Percentiles rank a stretch among this genome's conserved stretches.
These are phyloP conservation scores for Yamadazyma nakazawae DNA, from an alignment of 805 yeast genomes.

Conservation along the genomic window DNA sequence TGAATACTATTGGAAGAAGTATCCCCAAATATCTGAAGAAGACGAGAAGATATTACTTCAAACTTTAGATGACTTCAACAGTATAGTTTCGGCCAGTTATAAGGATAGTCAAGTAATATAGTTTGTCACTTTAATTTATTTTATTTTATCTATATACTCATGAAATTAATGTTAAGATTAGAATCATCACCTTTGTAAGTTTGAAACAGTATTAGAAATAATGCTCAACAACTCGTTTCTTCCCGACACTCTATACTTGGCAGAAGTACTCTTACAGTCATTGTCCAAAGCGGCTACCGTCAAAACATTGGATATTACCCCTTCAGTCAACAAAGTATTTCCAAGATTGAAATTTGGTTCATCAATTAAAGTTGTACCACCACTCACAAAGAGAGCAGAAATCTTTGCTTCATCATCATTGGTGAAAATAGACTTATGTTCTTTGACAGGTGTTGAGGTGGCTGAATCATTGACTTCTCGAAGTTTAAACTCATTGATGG, in stretches of 20 bases:
- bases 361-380: constrained; percentile 65
- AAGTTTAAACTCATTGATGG: constrained; percentile 25
- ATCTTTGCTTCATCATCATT: background rate
- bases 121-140: background rate
- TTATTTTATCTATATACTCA: background rate
- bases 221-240: constrained; percentile 64
- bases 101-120: constrained; percentile 36
- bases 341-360: constrained; percentile 62
- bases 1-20: constrained; percentile 48
- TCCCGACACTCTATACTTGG: constrained; percentile 63
- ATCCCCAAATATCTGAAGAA: constrained; percentile 43
- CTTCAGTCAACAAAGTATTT: constrained; percentile 37
- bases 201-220: constrained; percentile 23
- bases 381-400: constrained; percentile 48
- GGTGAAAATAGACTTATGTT: constrained; percentile 1
- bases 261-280: constrained; percentile 47
- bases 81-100: constrained; percentile 52
- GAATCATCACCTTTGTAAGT: background rate
- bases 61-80: constrained; percentile 53
- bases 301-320: constrained; percentile 44
- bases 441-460: constrained; percentile 12
- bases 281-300: constrained; percentile 56
- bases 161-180: background rate
- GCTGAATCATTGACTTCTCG: constrained; percentile 14
- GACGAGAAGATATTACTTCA: constrained; percentile 42